Evolutionary conservation across 352 stramenopile genomes (phyloP), one percentile per base, ranked within the genome.

Genomic region (Globisporangium viniferum): DNA sequence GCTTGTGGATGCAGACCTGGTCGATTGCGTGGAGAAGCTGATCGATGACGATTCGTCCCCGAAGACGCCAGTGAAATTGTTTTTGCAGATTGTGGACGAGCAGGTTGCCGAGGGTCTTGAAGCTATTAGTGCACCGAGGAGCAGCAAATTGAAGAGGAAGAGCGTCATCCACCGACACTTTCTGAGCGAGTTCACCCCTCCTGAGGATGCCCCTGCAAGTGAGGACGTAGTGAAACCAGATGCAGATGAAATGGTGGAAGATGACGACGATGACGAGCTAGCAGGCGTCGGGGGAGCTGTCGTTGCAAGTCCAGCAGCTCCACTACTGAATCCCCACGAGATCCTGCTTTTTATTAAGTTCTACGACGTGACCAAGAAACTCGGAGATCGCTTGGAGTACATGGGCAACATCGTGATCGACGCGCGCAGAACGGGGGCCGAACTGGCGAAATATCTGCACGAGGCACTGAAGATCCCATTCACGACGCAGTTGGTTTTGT

Each of bases 261-360:
- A 53, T 10, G 59, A 55, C 62, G 70, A 59, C 44, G 67, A 35
- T 49, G 72, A 62, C 59, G 73, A 65, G 51, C 51, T 33, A 24
- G 18, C 44, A 12, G 56, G 71, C 12, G 5, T 33, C 15, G 66
- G 71, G 46, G 49, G 49, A 29, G 44, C 22, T 20, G 15, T 62
- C 10, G 62, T 57, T 15, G 67, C 70, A 6, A 71, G 44, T 55
- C 44, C 18, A 51, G 53, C 18, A 31, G 65, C 33, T 3, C 64
- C 68, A n/a, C 62, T 69, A 9, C 44, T 84, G 3, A 60, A 70
- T n/a, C 61, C 60, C 24, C 56, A 88, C 36, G 73, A 93, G 46
- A 93, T 93, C 33, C 62, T 96, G 57, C 69, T 96, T 18, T 93
- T 96, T 60, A 75, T 96, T 70, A 96, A 96, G 77, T 89, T 81